These are phyloP conservation scores for Ophiostoma piceae DNA, from an alignment of 2,329 filamentous ascomycete species.

Conservation along the genomic window DNA sequence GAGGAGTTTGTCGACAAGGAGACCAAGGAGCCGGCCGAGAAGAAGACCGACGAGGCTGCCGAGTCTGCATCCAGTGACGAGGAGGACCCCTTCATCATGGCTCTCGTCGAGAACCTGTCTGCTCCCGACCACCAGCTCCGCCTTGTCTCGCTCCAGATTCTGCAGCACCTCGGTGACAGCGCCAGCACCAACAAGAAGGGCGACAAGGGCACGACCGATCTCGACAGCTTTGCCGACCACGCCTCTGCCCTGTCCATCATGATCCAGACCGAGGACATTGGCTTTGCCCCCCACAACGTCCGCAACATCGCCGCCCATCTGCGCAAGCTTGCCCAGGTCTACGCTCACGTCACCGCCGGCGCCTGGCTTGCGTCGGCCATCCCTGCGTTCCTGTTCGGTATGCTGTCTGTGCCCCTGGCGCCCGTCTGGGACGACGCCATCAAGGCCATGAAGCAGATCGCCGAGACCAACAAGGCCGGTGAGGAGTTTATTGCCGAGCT, in stretches of 20 bases:
- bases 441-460: slow-evolving; percentile 68
- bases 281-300: slow-evolving; percentile 68
- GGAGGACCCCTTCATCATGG: slow-evolving; percentile 56
- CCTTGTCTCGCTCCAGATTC: slow-evolving; percentile 64
- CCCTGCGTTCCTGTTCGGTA: slow-evolving; percentile 78
- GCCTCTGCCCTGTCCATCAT: slow-evolving; percentile 57
- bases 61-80: slow-evolving; percentile 38
- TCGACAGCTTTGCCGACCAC: slow-evolving; percentile 49
- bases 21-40: slow-evolving; percentile 8
- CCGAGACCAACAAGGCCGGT: slow-evolving; percentile 57
- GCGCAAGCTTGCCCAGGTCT: slow-evolving; percentile 65
- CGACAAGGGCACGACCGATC: slow-evolving; percentile 35
- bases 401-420: slow-evolving; percentile 78
- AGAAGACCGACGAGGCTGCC: slow-evolving; percentile 24
- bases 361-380: slow-evolving; percentile 67
- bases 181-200: background rate
- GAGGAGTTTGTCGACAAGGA: slow-evolving; percentile 8
- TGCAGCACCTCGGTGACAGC: slow-evolving; percentile 38
- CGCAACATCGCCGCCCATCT: slow-evolving; percentile 79
- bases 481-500: slow-evolving; percentile 68
- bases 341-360: slow-evolving; percentile 53
- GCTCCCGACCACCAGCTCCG: slow-evolving; percentile 71
- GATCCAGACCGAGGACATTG: slow-evolving; percentile 72
- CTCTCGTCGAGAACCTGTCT: slow-evolving; percentile 67
- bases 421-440: slow-evolving; percentile 84